Evolutionary conservation across 345 rosid genomes (phyloP).

Genomic region (Populus simonii): DNA sequence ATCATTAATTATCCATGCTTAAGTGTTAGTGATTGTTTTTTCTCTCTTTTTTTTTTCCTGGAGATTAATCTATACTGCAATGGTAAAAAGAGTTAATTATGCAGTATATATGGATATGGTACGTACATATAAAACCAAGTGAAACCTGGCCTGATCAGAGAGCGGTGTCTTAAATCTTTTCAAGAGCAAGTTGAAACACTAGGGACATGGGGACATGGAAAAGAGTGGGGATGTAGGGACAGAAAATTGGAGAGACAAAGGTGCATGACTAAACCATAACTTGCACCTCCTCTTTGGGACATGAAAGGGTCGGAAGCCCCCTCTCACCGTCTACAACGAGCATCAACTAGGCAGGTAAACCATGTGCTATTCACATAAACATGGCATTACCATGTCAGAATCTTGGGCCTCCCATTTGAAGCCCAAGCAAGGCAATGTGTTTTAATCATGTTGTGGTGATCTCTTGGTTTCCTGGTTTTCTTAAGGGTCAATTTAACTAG

Average conservation of each 20-base stretch:
- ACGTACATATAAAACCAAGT: background rate
- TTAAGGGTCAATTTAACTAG: constrained; percentile 6
- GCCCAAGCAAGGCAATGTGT: background rate
- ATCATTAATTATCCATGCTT: no score
- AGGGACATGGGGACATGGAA: constrained; percentile 20
- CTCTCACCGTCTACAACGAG: constrained; percentile 12
- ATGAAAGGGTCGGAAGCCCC: constrained; percentile 10
- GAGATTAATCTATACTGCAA: no score
- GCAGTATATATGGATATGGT: no score
- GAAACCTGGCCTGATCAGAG: background rate
- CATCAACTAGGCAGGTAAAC: background rate
- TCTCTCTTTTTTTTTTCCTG: no score
- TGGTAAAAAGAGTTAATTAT: no score
- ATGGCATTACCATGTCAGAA: constrained; percentile 6
- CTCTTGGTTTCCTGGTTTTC: background rate
- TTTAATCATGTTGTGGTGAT: background rate
- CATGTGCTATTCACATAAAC: constrained; percentile 21
- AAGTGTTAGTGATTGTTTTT: no score
- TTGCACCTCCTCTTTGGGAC: constrained; percentile 19
- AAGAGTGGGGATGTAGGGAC: constrained; percentile 19
- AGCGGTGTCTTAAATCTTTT: background rate
- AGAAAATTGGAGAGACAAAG: constrained; percentile 25
- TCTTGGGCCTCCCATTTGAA: background rate
- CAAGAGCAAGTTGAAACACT: constrained; percentile 4
- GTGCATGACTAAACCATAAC: constrained; percentile 33